Evolutionary conservation across 768 basidiomycete species (phyloP).

Genomic region (Suillus spraguei): DNA sequence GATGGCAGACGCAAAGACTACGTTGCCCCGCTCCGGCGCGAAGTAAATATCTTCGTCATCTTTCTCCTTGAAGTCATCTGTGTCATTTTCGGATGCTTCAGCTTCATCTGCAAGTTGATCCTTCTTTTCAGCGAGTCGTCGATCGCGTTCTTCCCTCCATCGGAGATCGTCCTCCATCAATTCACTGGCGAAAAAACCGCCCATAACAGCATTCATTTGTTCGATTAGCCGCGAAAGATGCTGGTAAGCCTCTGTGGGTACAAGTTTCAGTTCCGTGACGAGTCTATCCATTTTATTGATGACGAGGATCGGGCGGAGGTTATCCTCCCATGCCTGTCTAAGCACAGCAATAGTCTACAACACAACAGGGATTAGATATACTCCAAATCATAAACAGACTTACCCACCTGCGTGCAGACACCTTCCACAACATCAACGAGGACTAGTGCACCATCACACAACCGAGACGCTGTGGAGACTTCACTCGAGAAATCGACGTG

Average conservation of each 20-base stretch:
- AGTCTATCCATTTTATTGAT: slow-evolving; percentile 97
- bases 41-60: slow-evolving; percentile 99
- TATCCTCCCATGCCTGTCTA: slow-evolving; percentile 91
- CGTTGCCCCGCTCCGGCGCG: slow-evolving; percentile 93
- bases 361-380: neutral
- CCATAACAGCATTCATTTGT: slow-evolving; percentile 98
- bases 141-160: slow-evolving; percentile 92
- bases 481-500: slow-evolving; percentile 99
- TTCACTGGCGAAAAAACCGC: slow-evolving; percentile 91
- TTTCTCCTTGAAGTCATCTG: slow-evolving; percentile 84
- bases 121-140: slow-evolving; percentile 75
- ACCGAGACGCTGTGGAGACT: slow-evolving; percentile 89
- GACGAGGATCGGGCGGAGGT: slow-evolving; percentile 86
- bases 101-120: slow-evolving; percentile 68
- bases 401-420: slow-evolving; percentile 90
- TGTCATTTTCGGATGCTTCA: slow-evolving; percentile 59
- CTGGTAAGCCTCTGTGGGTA: slow-evolving; percentile 91
- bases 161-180: slow-evolving; percentile 95
- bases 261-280: slow-evolving; percentile 89
- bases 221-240: slow-evolving; percentile 93
- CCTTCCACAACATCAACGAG: slow-evolving; percentile 97
- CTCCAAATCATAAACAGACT: neutral
- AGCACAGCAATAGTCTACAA: slow-evolving; percentile 91
- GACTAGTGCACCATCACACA: slow-evolving; percentile 95
- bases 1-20: slow-evolving; percentile 93